Evolutionary conservation across 306 rosid species (phyloP), one percentile per base, ranked within the genome.

Genomic region (Ammopiptanthus mongolicus): DNA sequence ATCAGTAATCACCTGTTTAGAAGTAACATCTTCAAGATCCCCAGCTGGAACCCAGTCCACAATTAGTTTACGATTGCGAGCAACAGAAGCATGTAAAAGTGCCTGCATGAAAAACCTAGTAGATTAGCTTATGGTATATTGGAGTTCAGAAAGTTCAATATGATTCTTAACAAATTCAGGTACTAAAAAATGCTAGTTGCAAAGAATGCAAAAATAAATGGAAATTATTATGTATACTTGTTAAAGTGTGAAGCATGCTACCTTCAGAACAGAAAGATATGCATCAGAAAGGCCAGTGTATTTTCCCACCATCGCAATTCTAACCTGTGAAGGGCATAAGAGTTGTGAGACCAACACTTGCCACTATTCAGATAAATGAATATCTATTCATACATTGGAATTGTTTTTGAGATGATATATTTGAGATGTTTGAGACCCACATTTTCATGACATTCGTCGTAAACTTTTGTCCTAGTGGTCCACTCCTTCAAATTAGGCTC

Each of bases 251-350:
- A 46, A 63, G 66, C 12, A 65, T 57, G 48, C 21, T 69, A 95
- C 99, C 97, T 92, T 95, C 50, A 86, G 59, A 51, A 95, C 93
- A 80, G 99, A 95, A 73, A 95, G 96, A 87, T 95, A 95, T 41
- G 97, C 86, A 90, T 95, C 99, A 19, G 91, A 78, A 61, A 95
- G 96, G 48, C 90, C 94, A 8, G 99, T 92, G 76, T 95, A 95
- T 76, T 95, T 95, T 79, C 99, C 99, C 46, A 95, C 97, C 89
- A 95, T 88, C 46, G 97, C 97, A 85, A 95, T 92, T 71, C 88
- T 88, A 65, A 95, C 97, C 99, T 95, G 90, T 51, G 47, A 61
- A n/a, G 19, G 13, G 14, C 28, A 65, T 17, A 37, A 75, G 17
- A 39, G 25, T 66, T 31, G 75, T 44, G 23, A 78, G 56, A 44